A percentile compares a stretch with the other conserved stretches of the same genome.
Evolutionary conservation across 441 rosid genomes (phyloP).

Genomic region (Adansonia grandidieri): DNA sequence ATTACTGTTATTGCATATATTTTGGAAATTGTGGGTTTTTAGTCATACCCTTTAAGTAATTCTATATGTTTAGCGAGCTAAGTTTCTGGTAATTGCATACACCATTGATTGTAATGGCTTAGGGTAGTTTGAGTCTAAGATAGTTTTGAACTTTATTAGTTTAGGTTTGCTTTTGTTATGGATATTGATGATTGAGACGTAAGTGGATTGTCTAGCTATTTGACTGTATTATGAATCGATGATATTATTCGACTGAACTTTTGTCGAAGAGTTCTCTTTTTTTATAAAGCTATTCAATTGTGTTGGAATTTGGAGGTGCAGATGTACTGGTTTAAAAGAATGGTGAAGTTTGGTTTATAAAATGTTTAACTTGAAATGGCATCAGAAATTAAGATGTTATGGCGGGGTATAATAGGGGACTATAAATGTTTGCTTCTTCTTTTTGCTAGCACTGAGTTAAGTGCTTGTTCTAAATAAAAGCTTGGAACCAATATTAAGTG

Average conservation of each 20-base stretch:
- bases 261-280: background rate
- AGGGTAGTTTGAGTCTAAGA: background rate
- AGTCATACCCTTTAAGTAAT: conserved; percentile 1
- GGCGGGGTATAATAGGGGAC: background rate
- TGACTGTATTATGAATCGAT: background rate
- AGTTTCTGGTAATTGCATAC: conserved; percentile 9
- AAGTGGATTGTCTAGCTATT: background rate
- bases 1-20: no score
- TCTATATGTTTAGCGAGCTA: background rate
- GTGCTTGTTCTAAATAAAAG: background rate
- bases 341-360: background rate
- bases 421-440: background rate
- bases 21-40: background rate
- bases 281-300: background rate
- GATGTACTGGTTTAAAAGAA: background rate
- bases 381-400: background rate
- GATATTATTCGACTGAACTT: background rate
- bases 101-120: conserved; percentile 10
- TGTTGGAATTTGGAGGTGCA: background rate
- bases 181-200: background rate
- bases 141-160: conserved; percentile 15
- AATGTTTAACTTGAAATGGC: background rate
- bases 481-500: background rate
- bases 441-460: background rate
- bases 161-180: background rate